Conservation (phyloP, 768 basidiomycete genomes). For the Mycena alexandri region DNA sequence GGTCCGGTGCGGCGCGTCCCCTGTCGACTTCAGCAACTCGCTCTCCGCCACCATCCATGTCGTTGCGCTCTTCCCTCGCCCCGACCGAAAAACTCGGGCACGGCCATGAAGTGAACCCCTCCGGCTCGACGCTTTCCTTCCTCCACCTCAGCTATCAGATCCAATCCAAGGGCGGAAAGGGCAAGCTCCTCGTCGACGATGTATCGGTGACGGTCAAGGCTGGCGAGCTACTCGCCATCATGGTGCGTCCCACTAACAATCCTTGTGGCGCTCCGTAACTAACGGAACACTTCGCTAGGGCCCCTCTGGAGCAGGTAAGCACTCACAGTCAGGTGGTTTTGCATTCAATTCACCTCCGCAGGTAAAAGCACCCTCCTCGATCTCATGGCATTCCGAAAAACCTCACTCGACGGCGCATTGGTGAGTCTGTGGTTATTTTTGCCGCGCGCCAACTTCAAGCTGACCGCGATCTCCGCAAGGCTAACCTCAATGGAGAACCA, state of each 20-base stretch:
- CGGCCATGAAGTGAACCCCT: neutral
- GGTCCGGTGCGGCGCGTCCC: neutral
- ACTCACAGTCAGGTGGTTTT: neutral
- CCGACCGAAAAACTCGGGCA: neutral
- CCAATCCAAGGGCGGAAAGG: slow-evolving; percentile 38
- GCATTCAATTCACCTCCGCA: slow-evolving; percentile 11
- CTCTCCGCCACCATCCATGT: neutral
- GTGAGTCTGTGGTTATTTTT: slow-evolving; percentile 40
- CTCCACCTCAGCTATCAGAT: slow-evolving; percentile 51
- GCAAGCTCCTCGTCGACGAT: slow-evolving; percentile 54
- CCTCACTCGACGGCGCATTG: slow-evolving; percentile 43
- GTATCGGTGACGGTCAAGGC: slow-evolving; percentile 54
- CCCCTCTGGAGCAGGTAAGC: slow-evolving; percentile 57
- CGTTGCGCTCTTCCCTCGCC: neutral
- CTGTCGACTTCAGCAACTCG: neutral
- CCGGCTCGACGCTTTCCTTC: slow-evolving; percentile 49
- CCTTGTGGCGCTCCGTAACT: slow-evolving; percentile 5
- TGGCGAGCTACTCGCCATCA: slow-evolving; percentile 58
- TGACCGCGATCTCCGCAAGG: slow-evolving; percentile 39
- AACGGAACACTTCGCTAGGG: slow-evolving; percentile 45
- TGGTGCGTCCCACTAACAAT: slow-evolving; percentile 46
- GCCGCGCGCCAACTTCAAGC: too few relatives aligned
- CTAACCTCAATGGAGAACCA: slow-evolving; percentile 47
- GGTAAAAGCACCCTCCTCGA: slow-evolving; percentile 62
- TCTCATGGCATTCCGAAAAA: slow-evolving; percentile 58